phyloP scores from a whole-genome alignment of 2,329 filamentous ascomycete genomes.

The Elsinoe necatrix region DNA sequence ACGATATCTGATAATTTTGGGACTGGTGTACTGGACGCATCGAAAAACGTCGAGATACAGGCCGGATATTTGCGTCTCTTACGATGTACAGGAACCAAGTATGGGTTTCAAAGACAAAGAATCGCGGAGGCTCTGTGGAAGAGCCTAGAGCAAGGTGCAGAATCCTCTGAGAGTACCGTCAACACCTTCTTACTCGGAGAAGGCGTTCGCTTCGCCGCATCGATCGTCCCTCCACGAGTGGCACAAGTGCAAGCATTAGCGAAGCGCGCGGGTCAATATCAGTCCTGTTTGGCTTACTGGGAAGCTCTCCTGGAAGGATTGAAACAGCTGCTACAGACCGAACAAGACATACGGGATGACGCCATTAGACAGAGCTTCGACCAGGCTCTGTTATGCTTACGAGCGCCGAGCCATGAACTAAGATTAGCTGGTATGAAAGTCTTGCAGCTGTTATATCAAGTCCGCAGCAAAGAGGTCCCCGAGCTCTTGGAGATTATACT shows the following conservation, averaged over 20 bases:
- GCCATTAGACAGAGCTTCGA: not conserved
- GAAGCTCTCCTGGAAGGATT: not conserved
- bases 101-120: not conserved
- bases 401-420: slow-evolving; percentile 60
- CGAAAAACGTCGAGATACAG: not conserved
- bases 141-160: not conserved
- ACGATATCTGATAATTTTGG: slow-evolving; percentile 30
- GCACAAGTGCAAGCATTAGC: not conserved
- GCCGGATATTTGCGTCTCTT: not conserved
- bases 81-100: not conserved
- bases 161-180: not conserved
- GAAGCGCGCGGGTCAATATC: not conserved
- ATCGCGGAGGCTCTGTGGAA: not conserved
- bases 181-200: not conserved
- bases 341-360: not conserved
- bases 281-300: not conserved
- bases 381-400: not conserved
- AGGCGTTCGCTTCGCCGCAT: slow-evolving; percentile 1
- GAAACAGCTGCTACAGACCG: not conserved
- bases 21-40: no score
- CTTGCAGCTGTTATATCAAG: slow-evolving; percentile 51
- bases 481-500: slow-evolving; percentile 58
- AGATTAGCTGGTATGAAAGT: slow-evolving; percentile 66
- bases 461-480: slow-evolving; percentile 41
- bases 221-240: not conserved